Evolutionary conservation across 306 rosid species (phyloP).

Genomic region (Cicer chorassanicum): DNA sequence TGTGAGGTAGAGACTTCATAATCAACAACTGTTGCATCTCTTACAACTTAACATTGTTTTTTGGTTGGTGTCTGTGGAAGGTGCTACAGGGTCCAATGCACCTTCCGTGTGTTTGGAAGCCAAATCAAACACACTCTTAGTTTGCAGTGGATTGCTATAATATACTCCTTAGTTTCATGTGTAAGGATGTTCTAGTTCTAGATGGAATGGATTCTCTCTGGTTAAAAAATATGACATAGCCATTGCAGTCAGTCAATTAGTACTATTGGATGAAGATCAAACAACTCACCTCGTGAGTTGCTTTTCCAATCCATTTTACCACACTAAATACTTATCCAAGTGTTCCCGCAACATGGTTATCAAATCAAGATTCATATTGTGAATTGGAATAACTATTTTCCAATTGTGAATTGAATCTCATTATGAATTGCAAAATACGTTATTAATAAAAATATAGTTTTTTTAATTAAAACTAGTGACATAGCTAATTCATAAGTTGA

Average conservation of each 20-base stretch:
- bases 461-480: too few species aligned
- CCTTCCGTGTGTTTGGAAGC: background rate
- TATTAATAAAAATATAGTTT: too few species aligned
- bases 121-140: background rate
- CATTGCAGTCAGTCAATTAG: background rate
- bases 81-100: background rate
- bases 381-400: too few species aligned
- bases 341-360: too few species aligned
- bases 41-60: conserved; percentile 1
- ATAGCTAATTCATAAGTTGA: too few species aligned
- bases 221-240: background rate
- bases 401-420: too few species aligned
- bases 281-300: background rate
- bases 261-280: background rate
- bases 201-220: background rate
- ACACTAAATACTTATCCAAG: background rate
- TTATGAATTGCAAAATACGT: too few species aligned
- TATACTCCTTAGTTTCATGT: background rate
- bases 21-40: conserved; percentile 11
- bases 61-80: background rate
- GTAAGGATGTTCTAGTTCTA: conserved; percentile 5
- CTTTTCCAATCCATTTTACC: background rate
- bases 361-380: too few species aligned
- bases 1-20: background rate
- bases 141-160: background rate